These are phyloP conservation scores for Boletus fagicola DNA, from an alignment of 768 basidiomycete species.

Conservation along the genomic window DNA sequence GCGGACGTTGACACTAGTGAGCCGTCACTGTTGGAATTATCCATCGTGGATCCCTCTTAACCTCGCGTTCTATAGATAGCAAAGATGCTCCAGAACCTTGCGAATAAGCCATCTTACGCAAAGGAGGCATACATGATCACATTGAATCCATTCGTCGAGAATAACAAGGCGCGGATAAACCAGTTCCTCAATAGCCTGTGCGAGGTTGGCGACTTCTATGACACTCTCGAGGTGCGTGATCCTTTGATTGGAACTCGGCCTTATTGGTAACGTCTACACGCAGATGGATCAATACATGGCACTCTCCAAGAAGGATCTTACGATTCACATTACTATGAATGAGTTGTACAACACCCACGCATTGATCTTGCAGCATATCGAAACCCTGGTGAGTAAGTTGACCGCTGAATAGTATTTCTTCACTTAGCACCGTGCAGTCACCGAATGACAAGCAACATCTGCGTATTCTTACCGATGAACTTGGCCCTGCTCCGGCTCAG, in stretches of 20 bases:
- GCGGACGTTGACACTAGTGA: constrained; percentile 86
- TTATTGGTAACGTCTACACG: not conserved
- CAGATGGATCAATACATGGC: constrained; percentile 99
- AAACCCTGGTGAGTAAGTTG: constrained; percentile 69
- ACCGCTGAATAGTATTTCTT: not conserved
- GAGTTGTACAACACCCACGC: constrained; percentile 99
- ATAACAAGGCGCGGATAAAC: constrained; percentile 97
- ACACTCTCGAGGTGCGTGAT: constrained; percentile 83
- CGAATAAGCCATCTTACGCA: constrained; percentile 96
- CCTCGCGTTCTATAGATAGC: constrained; percentile 65
- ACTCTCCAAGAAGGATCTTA: constrained; percentile 95
- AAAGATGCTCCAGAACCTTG: constrained; percentile 99
- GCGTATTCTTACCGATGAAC: constrained; percentile 93
- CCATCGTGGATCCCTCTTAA: not conserved
- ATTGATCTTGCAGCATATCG: constrained; percentile 90
- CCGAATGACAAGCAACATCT: constrained; percentile 98
- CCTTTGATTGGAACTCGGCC: not conserved
- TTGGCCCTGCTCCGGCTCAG: constrained; percentile 89
- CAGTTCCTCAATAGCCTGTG: constrained; percentile 95
- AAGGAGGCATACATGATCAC: constrained; percentile 99
- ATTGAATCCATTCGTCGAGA: constrained; percentile 97
- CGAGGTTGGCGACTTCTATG: constrained; percentile 99
- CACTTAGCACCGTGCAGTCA: constrained; percentile 50
- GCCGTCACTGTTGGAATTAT: constrained; percentile 13
- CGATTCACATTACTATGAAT: constrained; percentile 98